A percentile compares a stretch with the other conserved stretches of the same genome.
phyloP scores from a whole-genome alignment of 2,329 filamentous ascomycete species.

The Alternaria brassicae region DNA sequence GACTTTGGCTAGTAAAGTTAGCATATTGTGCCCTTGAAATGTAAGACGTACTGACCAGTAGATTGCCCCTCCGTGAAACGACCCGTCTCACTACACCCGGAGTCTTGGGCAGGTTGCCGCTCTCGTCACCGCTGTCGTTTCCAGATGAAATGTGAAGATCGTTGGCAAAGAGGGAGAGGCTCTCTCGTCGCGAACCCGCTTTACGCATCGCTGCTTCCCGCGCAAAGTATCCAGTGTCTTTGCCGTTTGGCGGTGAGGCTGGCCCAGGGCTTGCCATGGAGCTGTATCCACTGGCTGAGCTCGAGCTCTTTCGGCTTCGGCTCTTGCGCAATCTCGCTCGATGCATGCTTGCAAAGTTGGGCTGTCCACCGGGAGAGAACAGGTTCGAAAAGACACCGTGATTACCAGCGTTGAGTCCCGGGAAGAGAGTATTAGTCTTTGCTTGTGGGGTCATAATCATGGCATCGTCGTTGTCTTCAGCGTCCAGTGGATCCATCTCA shows the following conservation, averaged over 20 bases:
- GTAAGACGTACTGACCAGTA: constrained; percentile 69
- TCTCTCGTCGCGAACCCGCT: constrained; percentile 74
- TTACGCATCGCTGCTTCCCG: constrained; percentile 58
- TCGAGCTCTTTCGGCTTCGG: constrained; percentile 70
- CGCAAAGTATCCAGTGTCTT: constrained; percentile 62
- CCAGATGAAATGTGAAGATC: constrained; percentile 81
- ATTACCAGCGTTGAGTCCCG: constrained; percentile 49
- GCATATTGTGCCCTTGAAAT: background rate
- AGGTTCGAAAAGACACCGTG: constrained; percentile 69
- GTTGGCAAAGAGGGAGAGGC: constrained; percentile 87
- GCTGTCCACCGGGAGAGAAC: constrained; percentile 71
- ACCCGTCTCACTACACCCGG: constrained; percentile 80
- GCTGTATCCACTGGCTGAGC: constrained; percentile 73
- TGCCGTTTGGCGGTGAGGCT: constrained; percentile 75
- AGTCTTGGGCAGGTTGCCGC: constrained; percentile 58
- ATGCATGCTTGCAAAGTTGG: constrained; percentile 82
- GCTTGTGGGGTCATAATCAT: constrained; percentile 85
- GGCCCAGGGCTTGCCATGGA: constrained; percentile 74
- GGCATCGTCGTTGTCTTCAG: constrained; percentile 65
- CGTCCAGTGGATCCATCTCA: constrained; percentile 57
- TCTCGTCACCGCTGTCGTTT: constrained; percentile 79
- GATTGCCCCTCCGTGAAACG: constrained; percentile 86
- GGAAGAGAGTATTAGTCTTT: constrained; percentile 60
- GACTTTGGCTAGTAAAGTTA: constrained; percentile 77
- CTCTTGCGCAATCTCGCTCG: constrained; percentile 65